These are phyloP conservation scores for Blepharisma japonicum DNA, from an alignment of 73 alveolate genomes.

Conservation along the genomic window DNA sequence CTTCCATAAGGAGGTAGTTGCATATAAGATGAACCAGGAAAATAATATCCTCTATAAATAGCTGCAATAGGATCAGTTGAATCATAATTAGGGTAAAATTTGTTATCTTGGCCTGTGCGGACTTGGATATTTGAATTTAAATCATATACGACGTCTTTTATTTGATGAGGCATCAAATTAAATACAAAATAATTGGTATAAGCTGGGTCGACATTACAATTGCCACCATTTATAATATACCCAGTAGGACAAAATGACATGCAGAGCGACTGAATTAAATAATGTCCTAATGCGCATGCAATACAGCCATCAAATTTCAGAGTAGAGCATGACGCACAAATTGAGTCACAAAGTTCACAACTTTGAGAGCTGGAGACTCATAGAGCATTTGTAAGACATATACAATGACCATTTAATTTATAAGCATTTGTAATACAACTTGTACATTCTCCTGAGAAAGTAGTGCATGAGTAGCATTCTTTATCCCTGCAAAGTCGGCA, in stretches of 20 bases:
- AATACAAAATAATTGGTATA: not conserved
- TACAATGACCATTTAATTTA: not conserved
- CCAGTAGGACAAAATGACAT: constrained; percentile 29
- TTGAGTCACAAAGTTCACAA: constrained; percentile 6
- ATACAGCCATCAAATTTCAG: not conserved
- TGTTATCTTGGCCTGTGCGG: not conserved
- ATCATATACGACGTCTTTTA: not conserved
- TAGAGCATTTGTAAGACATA: not conserved
- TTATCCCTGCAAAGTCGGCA: constrained; percentile 1
- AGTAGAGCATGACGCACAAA: constrained; percentile 8
- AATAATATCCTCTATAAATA: not conserved
- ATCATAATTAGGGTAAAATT: constrained; percentile 4
- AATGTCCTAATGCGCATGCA: not conserved
- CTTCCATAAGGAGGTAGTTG: constrained; percentile 1
- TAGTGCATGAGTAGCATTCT: not conserved
- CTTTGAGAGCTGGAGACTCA: not conserved
- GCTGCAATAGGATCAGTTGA: constrained; percentile 21
- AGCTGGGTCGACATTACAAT: not conserved
- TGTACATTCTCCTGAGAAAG: not conserved
- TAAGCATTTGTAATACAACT: not conserved
- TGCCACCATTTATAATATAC: not conserved
- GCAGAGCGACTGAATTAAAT: not conserved
- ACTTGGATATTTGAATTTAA: not conserved
- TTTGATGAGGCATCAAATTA: not conserved
- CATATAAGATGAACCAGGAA: not conserved